Evolutionary conservation across 2,329 filamentous ascomycete species (phyloP).

Genomic region (Nothophoma quercina): DNA sequence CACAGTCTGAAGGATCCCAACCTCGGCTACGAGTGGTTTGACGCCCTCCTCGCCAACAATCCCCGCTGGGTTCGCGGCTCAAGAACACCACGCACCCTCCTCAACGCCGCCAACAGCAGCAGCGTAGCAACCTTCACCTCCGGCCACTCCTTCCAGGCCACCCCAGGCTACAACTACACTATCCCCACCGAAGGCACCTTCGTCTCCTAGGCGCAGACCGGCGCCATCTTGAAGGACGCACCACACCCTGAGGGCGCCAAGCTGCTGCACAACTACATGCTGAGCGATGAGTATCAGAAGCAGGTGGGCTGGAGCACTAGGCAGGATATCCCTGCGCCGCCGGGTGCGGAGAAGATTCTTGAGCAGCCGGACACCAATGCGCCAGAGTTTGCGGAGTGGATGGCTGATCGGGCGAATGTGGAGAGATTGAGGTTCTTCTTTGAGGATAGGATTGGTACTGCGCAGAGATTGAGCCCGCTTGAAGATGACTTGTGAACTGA

Average conservation of each 20-base stretch:
- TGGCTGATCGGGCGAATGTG: conserved; percentile 52
- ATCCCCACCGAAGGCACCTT: conserved; percentile 51
- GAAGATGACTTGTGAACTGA: conserved; percentile 20
- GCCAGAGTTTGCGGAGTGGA: conserved; percentile 51
- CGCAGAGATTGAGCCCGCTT: conserved; percentile 54
- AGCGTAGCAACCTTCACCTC: conserved; percentile 30
- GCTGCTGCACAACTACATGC: conserved; percentile 58
- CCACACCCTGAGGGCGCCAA: conserved; percentile 61
- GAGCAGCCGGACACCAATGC: conserved; percentile 48
- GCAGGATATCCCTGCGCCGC: conserved; percentile 42
- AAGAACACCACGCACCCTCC: conserved; percentile 51
- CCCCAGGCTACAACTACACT: conserved; percentile 2
- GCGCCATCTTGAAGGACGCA: conserved; percentile 58
- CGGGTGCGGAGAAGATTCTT: conserved; percentile 39
- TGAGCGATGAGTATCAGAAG: conserved; percentile 53
- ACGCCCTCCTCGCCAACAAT: conserved; percentile 58
- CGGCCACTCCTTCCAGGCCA: not conserved
- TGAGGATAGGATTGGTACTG: conserved; percentile 53
- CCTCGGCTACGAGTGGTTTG: conserved; percentile 58
- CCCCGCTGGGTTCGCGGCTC: conserved; percentile 63
- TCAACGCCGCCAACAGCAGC: conserved; percentile 35
- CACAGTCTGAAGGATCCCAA: conserved; percentile 34
- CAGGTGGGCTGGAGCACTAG: conserved; percentile 49
- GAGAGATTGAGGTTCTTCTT: conserved; percentile 55
- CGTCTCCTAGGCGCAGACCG: conserved; percentile 59